Base-by-base conservation (phyloP, 352 stramenopile species). In the Achlya hypogyna region DNA sequence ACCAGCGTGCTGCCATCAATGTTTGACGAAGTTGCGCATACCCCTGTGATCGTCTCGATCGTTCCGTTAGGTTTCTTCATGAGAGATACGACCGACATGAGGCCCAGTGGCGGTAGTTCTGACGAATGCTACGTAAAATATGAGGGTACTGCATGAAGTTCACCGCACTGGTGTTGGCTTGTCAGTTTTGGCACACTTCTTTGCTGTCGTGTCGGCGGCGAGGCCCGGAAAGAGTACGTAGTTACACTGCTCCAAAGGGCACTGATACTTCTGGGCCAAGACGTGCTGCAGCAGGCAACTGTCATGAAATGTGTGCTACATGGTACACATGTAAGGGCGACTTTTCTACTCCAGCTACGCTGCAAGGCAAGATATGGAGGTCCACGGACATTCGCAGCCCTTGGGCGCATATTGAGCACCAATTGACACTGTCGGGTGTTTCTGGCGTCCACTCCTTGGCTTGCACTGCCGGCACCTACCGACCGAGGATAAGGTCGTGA, bases 261-360 rank as follows among this genome's bases (percentile, higher is more conserved):
- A 91, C 6, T 20, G 47, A 35, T 88, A 90, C 22, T 75, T 45
- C 56, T 90, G 77, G 8, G 78, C 78, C 25, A 93, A 58, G 65
- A 93, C 74, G 6, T 81, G 87, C n/a, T 82, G 73, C 3, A 81
- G 72, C 29, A 91, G 38, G 49, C 84, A 93, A 56, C 84, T 90
- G 42, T 91, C 82, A 40, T 93, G 84, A 42, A 91, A 90, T 23
- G 75, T 63, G 69, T 93, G 84, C 84, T 93, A 62, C 32, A 65
- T 45, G n/a, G n/a, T n/a, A 18, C 43, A 74, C 14, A 38, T 66
- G 25, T 2, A 32, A 31, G n/a, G 38, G 1, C 27, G 20, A 5
- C 6, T 40, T 49, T 6, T 49, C 4, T 18, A 67, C 51, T 35
- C 0, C 3, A 47, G 22, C 3, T 34, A 20, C 4, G n/a, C 0